Conservation (phyloP, 345 rosid genomes). For the Dovyalis caffra region DNA sequence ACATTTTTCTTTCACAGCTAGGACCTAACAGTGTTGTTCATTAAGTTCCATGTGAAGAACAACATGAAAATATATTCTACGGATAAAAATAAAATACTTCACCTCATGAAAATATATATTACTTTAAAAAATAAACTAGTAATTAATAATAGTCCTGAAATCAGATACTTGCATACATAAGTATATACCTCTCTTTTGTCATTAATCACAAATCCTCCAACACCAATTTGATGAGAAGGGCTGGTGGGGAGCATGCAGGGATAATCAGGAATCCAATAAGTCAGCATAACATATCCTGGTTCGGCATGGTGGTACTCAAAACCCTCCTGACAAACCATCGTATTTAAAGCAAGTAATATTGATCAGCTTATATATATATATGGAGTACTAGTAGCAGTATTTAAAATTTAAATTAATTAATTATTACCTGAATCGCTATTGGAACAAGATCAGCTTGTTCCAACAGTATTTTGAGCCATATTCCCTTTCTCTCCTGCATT, state of each 20-base stretch:
- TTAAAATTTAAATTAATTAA: too few relatives aligned
- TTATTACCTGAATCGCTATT: conserved; percentile 42
- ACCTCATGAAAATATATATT: too few relatives aligned
- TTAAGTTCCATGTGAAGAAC: background rate
- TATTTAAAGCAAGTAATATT: too few relatives aligned
- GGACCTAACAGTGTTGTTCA: conserved; percentile 29
- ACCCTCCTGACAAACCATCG: too few relatives aligned
- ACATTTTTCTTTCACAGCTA: conserved; percentile 51
- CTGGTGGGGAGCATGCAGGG: conserved; percentile 46
- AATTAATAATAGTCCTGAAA: background rate
- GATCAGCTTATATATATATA: too few relatives aligned
- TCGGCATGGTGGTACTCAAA: conserved; percentile 54
- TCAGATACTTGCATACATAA: background rate
- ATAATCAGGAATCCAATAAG: conserved; percentile 50
- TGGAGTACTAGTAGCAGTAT: too few relatives aligned
- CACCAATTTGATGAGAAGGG: conserved; percentile 56
- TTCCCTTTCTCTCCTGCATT: conserved; percentile 45
- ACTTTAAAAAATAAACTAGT: background rate
- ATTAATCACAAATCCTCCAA: conserved; percentile 46
- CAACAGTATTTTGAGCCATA: conserved; percentile 44
- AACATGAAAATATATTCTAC: too few relatives aligned
- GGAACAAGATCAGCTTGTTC: conserved; percentile 49
- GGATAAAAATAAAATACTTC: too few relatives aligned
- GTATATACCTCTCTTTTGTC: conserved; percentile 38
- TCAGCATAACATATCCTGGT: conserved; percentile 49